phyloP scores from a whole-genome alignment of 1,139 yeast genomes.

The Nakaseomyces kungkrabaensis region DNA sequence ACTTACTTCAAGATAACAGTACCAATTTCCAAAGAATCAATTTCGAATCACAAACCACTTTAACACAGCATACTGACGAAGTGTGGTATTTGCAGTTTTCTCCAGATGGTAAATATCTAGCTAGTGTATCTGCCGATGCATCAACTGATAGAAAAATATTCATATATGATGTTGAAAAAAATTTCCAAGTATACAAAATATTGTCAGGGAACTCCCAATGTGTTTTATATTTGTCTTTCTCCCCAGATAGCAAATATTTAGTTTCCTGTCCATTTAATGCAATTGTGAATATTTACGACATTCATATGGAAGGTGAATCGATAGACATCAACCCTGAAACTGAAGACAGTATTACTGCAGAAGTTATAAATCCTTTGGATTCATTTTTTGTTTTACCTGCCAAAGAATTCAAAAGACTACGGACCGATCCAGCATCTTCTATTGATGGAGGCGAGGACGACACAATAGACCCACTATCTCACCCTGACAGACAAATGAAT shows the following conservation, averaged over 20 bases:
- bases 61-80: constrained; percentile 56
- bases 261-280: constrained; percentile 65
- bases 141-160: constrained; percentile 35
- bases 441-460: neutral
- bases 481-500: neutral
- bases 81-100: constrained; percentile 81
- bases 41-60: constrained; percentile 28
- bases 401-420: neutral
- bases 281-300: constrained; percentile 57
- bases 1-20: constrained; percentile 24
- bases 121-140: constrained; percentile 67
- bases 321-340: constrained; percentile 12
- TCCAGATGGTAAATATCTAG: constrained; percentile 64
- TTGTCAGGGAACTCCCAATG: constrained; percentile 47
- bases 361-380: constrained; percentile 19
- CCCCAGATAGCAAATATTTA: constrained; percentile 56
- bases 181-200: constrained; percentile 37
- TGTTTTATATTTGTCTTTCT: constrained; percentile 61
- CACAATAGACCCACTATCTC: neutral
- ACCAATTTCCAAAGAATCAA: constrained; percentile 17
- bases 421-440: constrained; percentile 16
- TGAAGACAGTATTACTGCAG: constrained; percentile 12
- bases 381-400: constrained; percentile 17
- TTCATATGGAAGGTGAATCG: constrained; percentile 32
- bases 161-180: constrained; percentile 53